phyloP scores from a whole-genome alignment of 495 filamentous ascomycete genomes.

The Pseudevernia furfuracea region DNA sequence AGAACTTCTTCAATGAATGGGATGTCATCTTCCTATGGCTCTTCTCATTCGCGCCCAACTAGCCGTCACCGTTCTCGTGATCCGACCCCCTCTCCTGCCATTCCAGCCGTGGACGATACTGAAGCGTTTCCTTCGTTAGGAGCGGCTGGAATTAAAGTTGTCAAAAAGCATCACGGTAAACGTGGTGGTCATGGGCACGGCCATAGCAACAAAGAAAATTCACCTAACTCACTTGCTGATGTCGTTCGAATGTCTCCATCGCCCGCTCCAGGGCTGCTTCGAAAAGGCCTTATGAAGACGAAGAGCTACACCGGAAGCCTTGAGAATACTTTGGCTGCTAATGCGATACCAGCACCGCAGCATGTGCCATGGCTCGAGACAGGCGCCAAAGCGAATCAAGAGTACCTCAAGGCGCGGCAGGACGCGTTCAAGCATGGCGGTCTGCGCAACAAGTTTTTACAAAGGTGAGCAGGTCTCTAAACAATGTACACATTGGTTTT shows the following conservation, averaged over 20 bases:
- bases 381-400: conserved; percentile 80
- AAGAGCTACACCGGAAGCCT: conserved; percentile 44
- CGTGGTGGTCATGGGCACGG: conserved; percentile 65
- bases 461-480: conserved; percentile 54
- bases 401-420: conserved; percentile 86
- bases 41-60: conserved; percentile 59
- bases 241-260: conserved; percentile 90
- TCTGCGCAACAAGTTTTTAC: conserved; percentile 91
- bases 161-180: conserved; percentile 87
- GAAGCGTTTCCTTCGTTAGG: conserved; percentile 95
- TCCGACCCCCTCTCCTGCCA: conserved; percentile 49
- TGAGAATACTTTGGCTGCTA: conserved; percentile 71
- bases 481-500: conserved; percentile 18
- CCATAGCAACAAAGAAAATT: conserved; percentile 53
- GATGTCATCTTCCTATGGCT: conserved; percentile 22
- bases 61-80: conserved; percentile 77
- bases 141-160: conserved; percentile 65
- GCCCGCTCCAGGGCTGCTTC: conserved; percentile 43
- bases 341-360: conserved; percentile 76
- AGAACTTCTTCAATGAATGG: conserved; percentile 24
- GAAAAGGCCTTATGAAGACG: conserved; percentile 38
- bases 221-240: conserved; percentile 81
- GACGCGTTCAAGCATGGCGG: conserved; percentile 96
- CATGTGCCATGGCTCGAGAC: conserved; percentile 97
- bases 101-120: conserved; percentile 81